Evolutionary conservation across 2,329 filamentous ascomycete genomes (phyloP).

Genomic region (Fusarium compactum): DNA sequence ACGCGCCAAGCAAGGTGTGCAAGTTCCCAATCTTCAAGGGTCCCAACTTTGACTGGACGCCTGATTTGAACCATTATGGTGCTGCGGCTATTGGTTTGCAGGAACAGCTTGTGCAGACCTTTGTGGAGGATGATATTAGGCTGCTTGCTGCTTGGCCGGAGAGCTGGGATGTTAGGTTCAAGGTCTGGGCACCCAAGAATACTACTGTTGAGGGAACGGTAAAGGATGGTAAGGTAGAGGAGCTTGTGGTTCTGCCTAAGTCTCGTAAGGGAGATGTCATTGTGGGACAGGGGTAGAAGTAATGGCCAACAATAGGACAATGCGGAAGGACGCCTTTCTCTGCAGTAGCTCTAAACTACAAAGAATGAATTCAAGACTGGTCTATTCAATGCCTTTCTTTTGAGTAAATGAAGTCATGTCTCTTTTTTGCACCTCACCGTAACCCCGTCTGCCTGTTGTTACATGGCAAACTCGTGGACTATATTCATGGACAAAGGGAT

Average conservation of each 20-base stretch:
- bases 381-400: not conserved
- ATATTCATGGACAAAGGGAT: not conserved
- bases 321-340: not conserved
- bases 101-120: constrained; percentile 19
- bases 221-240: not conserved
- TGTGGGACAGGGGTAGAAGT: not conserved
- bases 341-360: not conserved
- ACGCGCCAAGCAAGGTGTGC: constrained; percentile 5
- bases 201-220: not conserved
- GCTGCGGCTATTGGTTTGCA: constrained; percentile 15
- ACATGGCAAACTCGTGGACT: not conserved
- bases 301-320: not conserved
- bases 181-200: constrained; percentile 5
- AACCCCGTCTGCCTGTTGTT: not conserved
- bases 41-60: constrained; percentile 11
- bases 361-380: not conserved
- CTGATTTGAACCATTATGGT: constrained; percentile 6
- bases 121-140: constrained; percentile 1
- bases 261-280: constrained; percentile 2
- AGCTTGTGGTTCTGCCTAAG: not conserved
- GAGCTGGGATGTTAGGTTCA: constrained; percentile 1
- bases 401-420: not conserved
- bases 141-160: constrained; percentile 15
- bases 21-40: constrained; percentile 15
- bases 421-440: not conserved